Conservation (phyloP, 2,329 filamentous ascomycete genomes). For the Allantophomopsis lycopodina region DNA sequence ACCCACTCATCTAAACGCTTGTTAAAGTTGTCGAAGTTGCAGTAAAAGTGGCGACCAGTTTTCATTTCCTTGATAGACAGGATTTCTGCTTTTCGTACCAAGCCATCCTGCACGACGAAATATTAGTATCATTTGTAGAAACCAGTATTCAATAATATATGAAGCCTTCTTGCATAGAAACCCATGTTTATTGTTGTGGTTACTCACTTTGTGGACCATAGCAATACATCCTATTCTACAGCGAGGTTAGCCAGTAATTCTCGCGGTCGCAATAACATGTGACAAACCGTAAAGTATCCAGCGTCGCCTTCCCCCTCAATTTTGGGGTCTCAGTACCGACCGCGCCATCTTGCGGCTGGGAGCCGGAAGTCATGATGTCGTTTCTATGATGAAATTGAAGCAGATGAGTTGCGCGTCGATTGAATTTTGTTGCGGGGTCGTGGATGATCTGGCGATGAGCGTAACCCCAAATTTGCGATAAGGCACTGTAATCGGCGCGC, state of each 20-base stretch:
- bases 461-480: background rate
- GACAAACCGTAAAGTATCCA: constrained; percentile 66
- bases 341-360: constrained; percentile 33
- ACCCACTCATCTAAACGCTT: constrained; percentile 84
- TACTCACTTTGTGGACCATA: constrained; percentile 20
- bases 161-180: background rate
- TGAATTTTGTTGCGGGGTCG: constrained; percentile 11
- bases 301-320: constrained; percentile 70
- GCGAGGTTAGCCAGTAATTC: constrained; percentile 4
- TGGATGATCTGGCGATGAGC: constrained; percentile 20
- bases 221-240: constrained; percentile 19
- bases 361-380: constrained; percentile 37
- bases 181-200: background rate
- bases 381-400: constrained; percentile 5
- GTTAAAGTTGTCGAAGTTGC: constrained; percentile 98
- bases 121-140: constrained; percentile 4
- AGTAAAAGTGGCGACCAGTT: constrained; percentile 81
- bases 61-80: constrained; percentile 87
- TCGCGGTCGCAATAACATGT: constrained; percentile 4
- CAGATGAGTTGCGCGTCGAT: constrained; percentile 7
- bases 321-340: constrained; percentile 43
- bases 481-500: background rate
- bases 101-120: constrained; percentile 47
- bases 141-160: constrained; percentile 4
- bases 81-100: constrained; percentile 85